Conservation (phyloP, 2,329 filamentous ascomycete species). For the Penicillium vulpinum region DNA sequence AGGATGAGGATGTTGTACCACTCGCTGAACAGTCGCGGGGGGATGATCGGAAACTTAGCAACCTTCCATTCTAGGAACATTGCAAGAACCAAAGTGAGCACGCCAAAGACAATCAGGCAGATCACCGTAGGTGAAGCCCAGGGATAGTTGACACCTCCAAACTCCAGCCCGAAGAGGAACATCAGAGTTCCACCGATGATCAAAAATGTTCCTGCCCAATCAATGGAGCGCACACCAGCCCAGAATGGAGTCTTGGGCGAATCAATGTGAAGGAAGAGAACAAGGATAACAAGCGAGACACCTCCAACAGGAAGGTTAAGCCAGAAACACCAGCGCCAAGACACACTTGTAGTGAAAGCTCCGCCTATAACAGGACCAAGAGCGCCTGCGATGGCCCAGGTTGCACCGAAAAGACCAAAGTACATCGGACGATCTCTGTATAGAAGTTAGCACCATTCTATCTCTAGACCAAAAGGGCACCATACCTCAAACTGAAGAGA, state of each 20-base stretch:
- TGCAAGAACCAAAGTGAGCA: conserved; percentile 65
- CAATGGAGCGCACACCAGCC: conserved; percentile 60
- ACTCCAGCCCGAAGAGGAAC: conserved; percentile 82
- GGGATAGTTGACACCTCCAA: conserved; percentile 73
- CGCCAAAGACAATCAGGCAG: conserved; percentile 74
- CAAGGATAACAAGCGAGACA: conserved; percentile 57
- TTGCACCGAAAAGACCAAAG: conserved; percentile 62
- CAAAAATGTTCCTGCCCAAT: conserved; percentile 62
- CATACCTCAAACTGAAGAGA: conserved; percentile 60
- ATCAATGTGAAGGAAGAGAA: conserved; percentile 62
- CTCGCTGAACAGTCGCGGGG: conserved; percentile 67
- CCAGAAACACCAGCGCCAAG: conserved; percentile 63
- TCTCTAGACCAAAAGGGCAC: not conserved
- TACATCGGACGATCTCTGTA: conserved; percentile 57
- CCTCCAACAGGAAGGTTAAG: conserved; percentile 65
- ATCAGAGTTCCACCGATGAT: conserved; percentile 79
- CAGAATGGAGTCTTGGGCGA: conserved; percentile 60
- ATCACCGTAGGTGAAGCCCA: conserved; percentile 76
- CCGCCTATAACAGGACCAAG: conserved; percentile 64
- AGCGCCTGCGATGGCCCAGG: conserved; percentile 62
- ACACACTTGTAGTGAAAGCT: conserved; percentile 58
- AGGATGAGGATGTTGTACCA: conserved; percentile 67
- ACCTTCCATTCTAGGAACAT: conserved; percentile 70
- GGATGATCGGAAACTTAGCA: conserved; percentile 77
- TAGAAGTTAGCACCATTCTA: conserved; percentile 9